These are phyloP conservation scores for Pichia inconspicua DNA, from an alignment of 1,139 yeast species.

Conservation along the genomic window DNA sequence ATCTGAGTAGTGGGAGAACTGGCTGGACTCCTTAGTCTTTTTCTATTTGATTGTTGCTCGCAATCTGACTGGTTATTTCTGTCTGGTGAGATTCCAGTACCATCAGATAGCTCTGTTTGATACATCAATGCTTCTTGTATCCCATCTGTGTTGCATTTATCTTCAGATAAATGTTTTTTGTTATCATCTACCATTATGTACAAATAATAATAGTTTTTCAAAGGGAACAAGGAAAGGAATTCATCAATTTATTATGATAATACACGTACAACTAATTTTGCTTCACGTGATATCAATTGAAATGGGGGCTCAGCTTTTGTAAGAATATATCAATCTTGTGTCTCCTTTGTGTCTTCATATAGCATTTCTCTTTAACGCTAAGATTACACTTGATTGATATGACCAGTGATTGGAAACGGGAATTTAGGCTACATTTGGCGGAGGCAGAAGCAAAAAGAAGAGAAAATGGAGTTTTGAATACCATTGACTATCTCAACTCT, in stretches of 20 bases:
- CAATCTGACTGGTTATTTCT: neutral
- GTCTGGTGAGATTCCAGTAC: neutral
- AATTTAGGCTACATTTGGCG: neutral
- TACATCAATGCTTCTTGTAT: neutral
- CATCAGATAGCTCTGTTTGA: neutral
- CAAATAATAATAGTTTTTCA: slow-evolving; percentile 11
- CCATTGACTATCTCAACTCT: slow-evolving; percentile 4
- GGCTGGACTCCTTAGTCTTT: neutral
- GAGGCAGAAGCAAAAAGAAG: neutral
- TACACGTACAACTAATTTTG: neutral
- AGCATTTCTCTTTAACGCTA: too few relatives aligned
- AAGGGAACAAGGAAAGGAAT: slow-evolving; percentile 1
- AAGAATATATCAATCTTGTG: too few relatives aligned
- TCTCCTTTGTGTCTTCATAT: too few relatives aligned
- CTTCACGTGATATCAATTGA: neutral
- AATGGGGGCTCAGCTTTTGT: neutral
- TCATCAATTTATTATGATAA: neutral
- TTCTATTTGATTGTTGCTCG: neutral
- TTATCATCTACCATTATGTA: neutral
- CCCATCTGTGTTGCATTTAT: neutral
- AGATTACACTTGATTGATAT: too few relatives aligned
- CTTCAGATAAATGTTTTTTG: neutral
- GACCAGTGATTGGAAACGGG: slow-evolving; percentile 16
- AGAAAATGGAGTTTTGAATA: neutral
- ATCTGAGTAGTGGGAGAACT: neutral